These are phyloP conservation scores for Moesziomyces parantarcticus DNA, from an alignment of 1,284 basidiomycete genomes.

Conservation along the genomic window DNA sequence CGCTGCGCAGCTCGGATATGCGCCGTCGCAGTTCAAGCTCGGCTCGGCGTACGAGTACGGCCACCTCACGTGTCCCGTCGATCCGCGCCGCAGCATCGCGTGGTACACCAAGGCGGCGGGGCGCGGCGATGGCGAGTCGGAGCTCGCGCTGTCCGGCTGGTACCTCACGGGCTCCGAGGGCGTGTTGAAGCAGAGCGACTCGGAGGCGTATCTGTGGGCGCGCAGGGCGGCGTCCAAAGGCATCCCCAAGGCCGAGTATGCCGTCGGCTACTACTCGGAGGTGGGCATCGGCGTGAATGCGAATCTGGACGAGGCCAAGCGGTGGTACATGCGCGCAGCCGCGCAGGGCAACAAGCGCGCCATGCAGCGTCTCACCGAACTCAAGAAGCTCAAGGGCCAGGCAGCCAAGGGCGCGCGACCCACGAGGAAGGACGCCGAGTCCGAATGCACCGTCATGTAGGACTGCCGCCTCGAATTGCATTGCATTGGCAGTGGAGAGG, in stretches of 20 bases:
- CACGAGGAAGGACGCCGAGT: slow-evolving; percentile 58
- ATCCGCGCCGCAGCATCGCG: slow-evolving; percentile 90
- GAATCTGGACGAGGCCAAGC: slow-evolving; percentile 93
- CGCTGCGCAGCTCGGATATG: slow-evolving; percentile 92
- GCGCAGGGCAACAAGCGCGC: slow-evolving; percentile 94
- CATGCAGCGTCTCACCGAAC: slow-evolving; percentile 91
- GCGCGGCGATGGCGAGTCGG: slow-evolving; percentile 92
- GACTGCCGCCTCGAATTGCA: no score
- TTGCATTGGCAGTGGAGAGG: no score
- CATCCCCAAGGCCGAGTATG: slow-evolving; percentile 75
- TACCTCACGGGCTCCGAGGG: slow-evolving; percentile 85
- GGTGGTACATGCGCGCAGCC: slow-evolving; percentile 90
- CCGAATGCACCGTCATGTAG: slow-evolving; percentile 59
- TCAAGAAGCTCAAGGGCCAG: slow-evolving; percentile 67
- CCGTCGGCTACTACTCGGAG: slow-evolving; percentile 91
- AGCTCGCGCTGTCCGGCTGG: slow-evolving; percentile 96
- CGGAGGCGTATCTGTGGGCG: slow-evolving; percentile 83
- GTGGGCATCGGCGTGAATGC: slow-evolving; percentile 97
- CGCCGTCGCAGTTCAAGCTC: slow-evolving; percentile 92
- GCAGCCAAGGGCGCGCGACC: slow-evolving; percentile 51
- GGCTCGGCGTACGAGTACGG: slow-evolving; percentile 97
- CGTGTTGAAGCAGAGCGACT: slow-evolving; percentile 95
- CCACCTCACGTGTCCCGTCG: slow-evolving; percentile 85
- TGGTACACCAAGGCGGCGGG: slow-evolving; percentile 99
- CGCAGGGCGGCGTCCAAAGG: slow-evolving; percentile 69